A percentile compares a stretch with the other conserved stretches of the same genome.
Conservation (phyloP, 2,329 filamentous ascomycete species). For the Hawksworthiomyces lignivorus region DNA sequence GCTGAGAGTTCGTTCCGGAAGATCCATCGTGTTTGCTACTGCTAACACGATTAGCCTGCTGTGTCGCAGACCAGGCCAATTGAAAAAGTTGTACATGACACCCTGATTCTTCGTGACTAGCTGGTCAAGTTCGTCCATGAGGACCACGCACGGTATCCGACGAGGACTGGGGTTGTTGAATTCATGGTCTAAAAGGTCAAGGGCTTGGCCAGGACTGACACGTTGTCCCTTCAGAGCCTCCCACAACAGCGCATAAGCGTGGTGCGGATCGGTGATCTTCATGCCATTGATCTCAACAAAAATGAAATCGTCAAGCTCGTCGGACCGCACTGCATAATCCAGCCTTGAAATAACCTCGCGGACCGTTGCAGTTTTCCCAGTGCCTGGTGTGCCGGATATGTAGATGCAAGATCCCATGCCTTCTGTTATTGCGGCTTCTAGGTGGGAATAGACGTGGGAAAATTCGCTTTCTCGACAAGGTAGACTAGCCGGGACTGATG, state of each 20-base stretch:
- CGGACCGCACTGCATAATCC: slow-evolving; percentile 76
- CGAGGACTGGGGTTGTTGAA: slow-evolving; percentile 88
- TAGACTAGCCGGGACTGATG: slow-evolving; percentile 79
- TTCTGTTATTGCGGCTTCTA: slow-evolving; percentile 89
- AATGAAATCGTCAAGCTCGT: slow-evolving; percentile 96
- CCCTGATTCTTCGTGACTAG: slow-evolving; percentile 96
- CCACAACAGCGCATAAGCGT: slow-evolving; percentile 92
- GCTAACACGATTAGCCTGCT: slow-evolving; percentile 92
- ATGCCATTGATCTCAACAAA: slow-evolving; percentile 99
- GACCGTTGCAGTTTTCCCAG: slow-evolving; percentile 94
- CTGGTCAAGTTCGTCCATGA: slow-evolving; percentile 98
- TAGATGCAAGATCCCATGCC: slow-evolving; percentile 95
- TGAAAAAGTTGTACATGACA: slow-evolving; percentile 99
- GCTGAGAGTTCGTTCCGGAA: slow-evolving; percentile 89
- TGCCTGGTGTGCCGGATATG: slow-evolving; percentile 96
- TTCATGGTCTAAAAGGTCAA: slow-evolving; percentile 85
- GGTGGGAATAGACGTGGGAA: slow-evolving; percentile 81
- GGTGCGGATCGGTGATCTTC: slow-evolving; percentile 97
- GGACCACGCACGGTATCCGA: slow-evolving; percentile 86
- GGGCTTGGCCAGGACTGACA: slow-evolving; percentile 82
- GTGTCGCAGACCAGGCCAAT: slow-evolving; percentile 89
- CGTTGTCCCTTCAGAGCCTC: slow-evolving; percentile 90
- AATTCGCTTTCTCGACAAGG: slow-evolving; percentile 93
- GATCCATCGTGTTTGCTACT: slow-evolving; percentile 97
- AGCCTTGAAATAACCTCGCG: slow-evolving; percentile 87